Conservation (phyloP, 2,329 filamentous ascomycete species). For the Aspergillus sp. region DNA sequence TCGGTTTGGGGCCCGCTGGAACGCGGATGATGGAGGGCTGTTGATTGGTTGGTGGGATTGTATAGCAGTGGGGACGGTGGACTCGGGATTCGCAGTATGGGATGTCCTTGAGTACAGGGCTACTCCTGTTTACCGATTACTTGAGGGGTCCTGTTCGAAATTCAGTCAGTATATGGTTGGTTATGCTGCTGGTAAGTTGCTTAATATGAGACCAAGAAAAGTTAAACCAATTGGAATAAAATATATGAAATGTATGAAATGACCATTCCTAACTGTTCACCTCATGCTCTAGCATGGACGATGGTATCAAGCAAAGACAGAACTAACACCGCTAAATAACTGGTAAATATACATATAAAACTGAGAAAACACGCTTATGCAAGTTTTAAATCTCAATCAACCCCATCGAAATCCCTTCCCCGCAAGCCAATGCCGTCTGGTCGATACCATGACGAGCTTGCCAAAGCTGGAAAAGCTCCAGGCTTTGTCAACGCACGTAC, state of each 20-base stretch:
- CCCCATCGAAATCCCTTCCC: constrained; percentile 22
- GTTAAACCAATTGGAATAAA: no score
- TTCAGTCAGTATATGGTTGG: no score
- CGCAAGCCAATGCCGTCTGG: constrained; percentile 14
- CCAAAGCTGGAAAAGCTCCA: constrained; percentile 10
- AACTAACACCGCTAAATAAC: not conserved
- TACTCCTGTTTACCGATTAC: no score
- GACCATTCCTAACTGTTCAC: not conserved
- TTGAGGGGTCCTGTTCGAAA: no score
- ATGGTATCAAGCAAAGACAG: not conserved
- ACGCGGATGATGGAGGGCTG: not conserved
- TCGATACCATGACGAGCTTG: constrained; percentile 20
- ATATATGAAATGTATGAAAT: not conserved
- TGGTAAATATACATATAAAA: not conserved
- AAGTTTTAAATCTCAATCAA: constrained; percentile 1
- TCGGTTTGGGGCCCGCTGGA: not conserved
- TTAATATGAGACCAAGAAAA: not conserved
- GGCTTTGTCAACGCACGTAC: constrained; percentile 10
- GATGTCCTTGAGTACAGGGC: no score
- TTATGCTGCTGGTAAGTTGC: not conserved
- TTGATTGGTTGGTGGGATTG: not conserved
- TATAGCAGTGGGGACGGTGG: not conserved
- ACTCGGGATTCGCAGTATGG: no score
- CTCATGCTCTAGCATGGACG: not conserved
- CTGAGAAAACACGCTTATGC: no score